Base-by-base conservation (phyloP, 2,329 filamentous ascomycete genomes). In the Rhynchosporium agropyri region DNA sequence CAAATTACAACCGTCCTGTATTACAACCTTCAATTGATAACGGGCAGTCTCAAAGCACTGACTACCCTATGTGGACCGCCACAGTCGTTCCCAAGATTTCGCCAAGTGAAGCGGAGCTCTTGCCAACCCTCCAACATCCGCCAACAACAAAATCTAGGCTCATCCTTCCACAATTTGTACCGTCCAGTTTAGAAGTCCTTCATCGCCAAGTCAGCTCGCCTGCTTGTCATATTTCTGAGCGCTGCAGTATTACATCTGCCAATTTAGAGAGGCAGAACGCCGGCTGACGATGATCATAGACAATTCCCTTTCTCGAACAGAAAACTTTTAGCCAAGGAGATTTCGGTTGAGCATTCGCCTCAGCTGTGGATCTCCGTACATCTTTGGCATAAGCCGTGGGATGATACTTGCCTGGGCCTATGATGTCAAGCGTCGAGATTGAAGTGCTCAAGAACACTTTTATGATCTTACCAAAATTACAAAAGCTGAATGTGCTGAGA, bases 221-320 rank as follows among this genome's bases (percentile, higher is more conserved):
- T 46, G 38, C 49, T 45, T 36, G 33, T 46, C 54, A 10, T 10
- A 31, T 29, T 26, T 28, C n/a, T 42, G 38, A 48, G n/a, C 20
- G 59, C 26, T 57, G 53, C 45, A 58, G 31, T 10, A 61, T 61
- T 46, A 61, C 60, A 57, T 61, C 8, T 42, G 60, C 60, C 60
- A 61, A 56, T 40, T 28, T n/a, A 28, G 7, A 2, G 8, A 20
- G 40, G 42, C 10, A 7, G 36, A 42, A 49, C 53, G 33, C 36
- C n/a, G 20, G 40, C 42, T 42, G 43, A 50, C 49, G 51, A 49
- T 46, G 26, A 48, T 8, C 36, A 42, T 36, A 1, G 12, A 46
- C 40, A 28, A 43, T 56, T 45, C 28, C 38, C 8, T 29, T 57
- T 36, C 40, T 57, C 7, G 38, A 45, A 2, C n/a, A 20, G 40